These are phyloP conservation scores for Gnomoniopsis sp. DNA, from an alignment of 2,329 filamentous ascomycete species.

Conservation along the genomic window DNA sequence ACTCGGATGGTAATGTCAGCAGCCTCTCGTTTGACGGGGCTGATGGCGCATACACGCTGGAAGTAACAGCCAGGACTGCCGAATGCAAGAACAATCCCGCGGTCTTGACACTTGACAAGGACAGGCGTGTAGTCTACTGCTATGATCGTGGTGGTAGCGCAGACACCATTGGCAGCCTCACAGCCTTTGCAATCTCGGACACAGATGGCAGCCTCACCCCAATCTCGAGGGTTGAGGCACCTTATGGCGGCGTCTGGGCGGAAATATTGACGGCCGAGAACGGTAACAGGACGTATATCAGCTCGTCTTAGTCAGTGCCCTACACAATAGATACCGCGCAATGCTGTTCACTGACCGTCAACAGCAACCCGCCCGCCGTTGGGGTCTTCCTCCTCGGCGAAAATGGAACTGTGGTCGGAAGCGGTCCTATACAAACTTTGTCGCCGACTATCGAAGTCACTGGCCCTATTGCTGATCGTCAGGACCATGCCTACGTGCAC, in stretches of 20 bases:
- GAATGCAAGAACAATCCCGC: conserved; percentile 52
- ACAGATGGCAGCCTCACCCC: conserved; percentile 31
- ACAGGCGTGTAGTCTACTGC: conserved; percentile 52
- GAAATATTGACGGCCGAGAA: conserved; percentile 19
- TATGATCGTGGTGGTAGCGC: conserved; percentile 52
- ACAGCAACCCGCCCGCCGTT: neutral
- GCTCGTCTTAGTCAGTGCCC: conserved; percentile 19
- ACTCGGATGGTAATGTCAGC: conserved; percentile 20
- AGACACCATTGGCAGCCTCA: conserved; percentile 38
- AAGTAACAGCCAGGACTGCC: conserved; percentile 16
- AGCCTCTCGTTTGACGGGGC: conserved; percentile 17
- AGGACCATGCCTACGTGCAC: conserved; percentile 61
- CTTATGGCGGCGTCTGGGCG: conserved; percentile 19
- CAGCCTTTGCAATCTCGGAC: conserved; percentile 33
- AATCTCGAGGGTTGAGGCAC: conserved; percentile 18
- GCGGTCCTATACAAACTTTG: conserved; percentile 18
- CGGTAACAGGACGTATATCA: conserved; percentile 19
- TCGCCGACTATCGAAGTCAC: conserved; percentile 24
- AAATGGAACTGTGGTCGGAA: conserved; percentile 18
- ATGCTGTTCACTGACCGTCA: neutral
- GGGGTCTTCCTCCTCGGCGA: conserved; percentile 15
- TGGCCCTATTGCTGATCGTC: conserved; percentile 40
- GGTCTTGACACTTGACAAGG: conserved; percentile 56
- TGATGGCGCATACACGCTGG: conserved; percentile 14
- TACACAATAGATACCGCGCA: neutral